Base-by-base conservation (phyloP, 2,329 filamentous ascomycete species). In the Talaromyces sp. region DNA sequence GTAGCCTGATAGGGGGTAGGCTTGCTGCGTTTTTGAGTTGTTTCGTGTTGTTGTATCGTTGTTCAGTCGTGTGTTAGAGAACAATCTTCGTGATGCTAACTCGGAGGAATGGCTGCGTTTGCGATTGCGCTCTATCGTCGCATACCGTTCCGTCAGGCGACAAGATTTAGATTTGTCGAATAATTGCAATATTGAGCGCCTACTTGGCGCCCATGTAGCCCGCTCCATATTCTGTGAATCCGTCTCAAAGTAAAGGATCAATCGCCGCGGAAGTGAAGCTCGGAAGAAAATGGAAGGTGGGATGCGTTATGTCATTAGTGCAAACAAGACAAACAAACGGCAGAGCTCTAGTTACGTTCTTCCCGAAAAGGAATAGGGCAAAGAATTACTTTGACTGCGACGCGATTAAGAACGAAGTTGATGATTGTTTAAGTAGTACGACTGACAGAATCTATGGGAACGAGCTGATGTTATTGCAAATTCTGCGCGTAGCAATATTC, bases 1-100 rank as follows among this genome's bases (percentile, higher is more conserved):
- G 64, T 81, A 82, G 10, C 79, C 79, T 1, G 78, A 75, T 16
- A 81, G 67, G 5, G 77, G 78, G 60, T 79, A 70, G 19, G 77
- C 75, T 65, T 81, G 79, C n/a, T 66, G 60, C 16, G 62, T 31
- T 2, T 52, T 43, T 19, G 33, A 11, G 35, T 39, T 50, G 13
- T 19, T 31, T 59, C 22, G 22, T 27, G 14, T 14, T n/a, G 41
- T 60, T 24, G 19, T 47, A 11, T 59, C 33, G 6, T 63, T 37
- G 7, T 57, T 33, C 9, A 45, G 2, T 24, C 24, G n/a, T 24
- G 24, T 39, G 41, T 7, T 31, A 13, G 57, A 50, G 14, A 56
- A 57, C 2, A 14, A 22, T 39, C 61, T 63, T 56, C 22, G 47
- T 16, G 35, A 43, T 62, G 35, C 2, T 70, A 69, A 71, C 64